phyloP scores from a whole-genome alignment of 371 early-diverging fungal species.

The Mucor mucedo region DNA sequence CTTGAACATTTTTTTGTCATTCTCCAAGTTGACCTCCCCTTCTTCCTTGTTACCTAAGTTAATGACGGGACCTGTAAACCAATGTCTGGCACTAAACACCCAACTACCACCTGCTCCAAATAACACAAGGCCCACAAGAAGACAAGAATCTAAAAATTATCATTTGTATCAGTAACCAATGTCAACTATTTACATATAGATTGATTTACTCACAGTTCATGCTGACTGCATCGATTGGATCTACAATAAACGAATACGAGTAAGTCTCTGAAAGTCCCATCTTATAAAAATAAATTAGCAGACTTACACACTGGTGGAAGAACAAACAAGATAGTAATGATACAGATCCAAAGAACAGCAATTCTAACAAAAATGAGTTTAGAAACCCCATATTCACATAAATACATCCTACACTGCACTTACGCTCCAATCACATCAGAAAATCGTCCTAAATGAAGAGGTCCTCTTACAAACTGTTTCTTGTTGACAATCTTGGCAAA shows the following conservation, averaged over 20 bases:
- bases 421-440: slow-evolving; percentile 44
- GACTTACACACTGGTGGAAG: slow-evolving; percentile 51
- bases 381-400: neutral
- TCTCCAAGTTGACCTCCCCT: slow-evolving; percentile 35
- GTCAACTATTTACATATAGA: too few relatives aligned
- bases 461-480: slow-evolving; percentile 38
- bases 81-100: slow-evolving; percentile 51
- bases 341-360: slow-evolving; percentile 51
- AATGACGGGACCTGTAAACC: slow-evolving; percentile 50
- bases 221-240: slow-evolving; percentile 55
- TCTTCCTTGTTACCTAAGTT: slow-evolving; percentile 36
- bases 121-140: slow-evolving; percentile 46
- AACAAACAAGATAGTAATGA: slow-evolving; percentile 61
- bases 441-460: slow-evolving; percentile 50
- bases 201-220: slow-evolving; percentile 52
- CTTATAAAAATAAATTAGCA: neutral
- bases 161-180: too few relatives aligned
- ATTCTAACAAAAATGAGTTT: slow-evolving; percentile 15
- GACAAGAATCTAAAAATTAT: slow-evolving; percentile 37
- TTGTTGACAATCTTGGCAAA: slow-evolving; percentile 25
- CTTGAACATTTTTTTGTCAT: slow-evolving; percentile 19
- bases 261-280: too few relatives aligned
- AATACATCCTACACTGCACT: neutral
- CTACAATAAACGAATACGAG: neutral
- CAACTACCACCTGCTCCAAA: slow-evolving; percentile 49